Base-by-base conservation (phyloP, 768 basidiomycete species). In the Boletellus sp. region DNA sequence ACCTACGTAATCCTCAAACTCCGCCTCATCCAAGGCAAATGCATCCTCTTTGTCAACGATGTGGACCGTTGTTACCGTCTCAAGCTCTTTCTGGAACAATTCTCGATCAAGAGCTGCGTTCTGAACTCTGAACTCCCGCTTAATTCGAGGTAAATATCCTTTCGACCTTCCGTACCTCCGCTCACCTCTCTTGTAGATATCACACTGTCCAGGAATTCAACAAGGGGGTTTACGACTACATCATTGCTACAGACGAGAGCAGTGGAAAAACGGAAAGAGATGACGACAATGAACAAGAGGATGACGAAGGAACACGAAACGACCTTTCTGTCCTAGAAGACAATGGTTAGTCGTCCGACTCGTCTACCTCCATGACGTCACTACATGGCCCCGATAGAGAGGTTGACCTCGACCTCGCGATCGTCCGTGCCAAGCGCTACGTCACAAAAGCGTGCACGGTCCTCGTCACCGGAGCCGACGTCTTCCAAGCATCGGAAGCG, bases 181-280 rank as follows among this genome's bases (percentile, higher is more conserved):
- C 56, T 61, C 24, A 62, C 41, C 40, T 13, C 23, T 7, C 4
- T 1, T 19, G 33, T 13, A 93, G 92, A 68, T 96, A 94, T 62
- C 96, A 99, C 62, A 87, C 87, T 2, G 96, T 99, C 1, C 94
- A 99, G 60, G 96, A 97, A 68, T 99, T 99, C 64, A 99, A 99
- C 69, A 90, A 91, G 59, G 96, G 96, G 2, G 91, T 96, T 8
- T 98, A 97, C 60, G 94, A 99, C 65, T 97, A 98, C 66, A 93
- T 98, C 55, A 96, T 99, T 47, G 96, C 96, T 1, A 95, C 94
- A 10, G 95, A 98, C 63, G 96, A 98, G 70, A 83, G 82, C 50
- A 80, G 82, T 1, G 73, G 75, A 4, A 74, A 72, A 4, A 71
- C 73, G 1, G 79, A 79, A 48, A 72, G 71, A 15, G 81, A 84